Evolutionary conservation across 176 grass and related monocot genomes (phyloP).

Genomic region (Carex cristatella): DNA sequence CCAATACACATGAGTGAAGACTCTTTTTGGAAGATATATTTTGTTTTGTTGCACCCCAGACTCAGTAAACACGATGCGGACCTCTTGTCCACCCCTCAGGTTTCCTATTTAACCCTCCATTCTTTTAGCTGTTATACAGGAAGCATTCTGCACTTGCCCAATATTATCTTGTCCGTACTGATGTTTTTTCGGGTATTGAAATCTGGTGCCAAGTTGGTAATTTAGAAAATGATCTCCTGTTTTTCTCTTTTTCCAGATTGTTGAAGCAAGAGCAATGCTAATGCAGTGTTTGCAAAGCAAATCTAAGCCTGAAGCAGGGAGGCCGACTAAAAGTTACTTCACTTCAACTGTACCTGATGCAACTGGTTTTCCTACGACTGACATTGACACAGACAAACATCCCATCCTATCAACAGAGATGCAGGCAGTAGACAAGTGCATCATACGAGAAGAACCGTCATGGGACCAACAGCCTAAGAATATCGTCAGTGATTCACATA

Average conservation of each 20-base stretch:
- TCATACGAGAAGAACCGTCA: constrained; percentile 46
- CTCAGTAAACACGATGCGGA: constrained; percentile 73
- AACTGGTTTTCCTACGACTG: constrained; percentile 35
- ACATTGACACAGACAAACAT: constrained; percentile 57
- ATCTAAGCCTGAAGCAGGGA: constrained; percentile 49
- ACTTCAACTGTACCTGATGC: constrained; percentile 20
- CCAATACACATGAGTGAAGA: constrained; percentile 79
- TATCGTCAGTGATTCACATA: constrained; percentile 26
- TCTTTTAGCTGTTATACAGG: not conserved
- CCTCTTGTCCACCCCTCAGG: constrained; percentile 83
- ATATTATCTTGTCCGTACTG: not conserved
- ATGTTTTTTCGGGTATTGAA: constrained; percentile 2
- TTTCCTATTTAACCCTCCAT: constrained; percentile 22
- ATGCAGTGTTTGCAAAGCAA: constrained; percentile 59
- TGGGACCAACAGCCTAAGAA: constrained; percentile 23
- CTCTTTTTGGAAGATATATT: constrained; percentile 98
- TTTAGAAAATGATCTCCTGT: not conserved
- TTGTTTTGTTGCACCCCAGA: constrained; percentile 95
- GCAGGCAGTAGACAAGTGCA: constrained; percentile 56
- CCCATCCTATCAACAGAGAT: constrained; percentile 53
- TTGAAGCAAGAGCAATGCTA: constrained; percentile 85
- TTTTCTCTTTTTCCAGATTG: constrained; percentile 48
- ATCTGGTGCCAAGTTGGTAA: not conserved
- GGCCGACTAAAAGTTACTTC: constrained; percentile 30
- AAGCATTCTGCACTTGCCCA: not conserved